phyloP scores from a whole-genome alignment of 2,329 filamentous ascomycete species.

The Alternaria gansuensis region DNA sequence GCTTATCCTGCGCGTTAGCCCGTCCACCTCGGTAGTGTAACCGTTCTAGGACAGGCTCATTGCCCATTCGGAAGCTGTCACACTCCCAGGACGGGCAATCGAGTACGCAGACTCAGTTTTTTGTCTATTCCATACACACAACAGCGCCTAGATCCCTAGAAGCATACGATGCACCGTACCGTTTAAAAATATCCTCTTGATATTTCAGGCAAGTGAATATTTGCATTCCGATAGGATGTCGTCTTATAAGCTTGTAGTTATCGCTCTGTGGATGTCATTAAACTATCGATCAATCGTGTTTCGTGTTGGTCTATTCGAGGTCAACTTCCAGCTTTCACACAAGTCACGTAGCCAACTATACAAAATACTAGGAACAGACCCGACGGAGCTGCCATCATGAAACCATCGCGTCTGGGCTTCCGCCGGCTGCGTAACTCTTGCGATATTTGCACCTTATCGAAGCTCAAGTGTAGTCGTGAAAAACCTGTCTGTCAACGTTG shows the following conservation, averaged over 20 bases:
- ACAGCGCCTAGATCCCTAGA: neutral
- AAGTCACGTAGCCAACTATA: neutral
- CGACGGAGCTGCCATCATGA: neutral
- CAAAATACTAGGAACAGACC: neutral
- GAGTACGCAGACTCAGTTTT: neutral
- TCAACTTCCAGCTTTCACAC: neutral
- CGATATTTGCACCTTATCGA: conserved; percentile 4
- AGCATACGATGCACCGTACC: neutral
- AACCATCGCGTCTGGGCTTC: neutral
- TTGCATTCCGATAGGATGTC: neutral
- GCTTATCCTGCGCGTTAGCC: no score
- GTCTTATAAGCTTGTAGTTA: neutral
- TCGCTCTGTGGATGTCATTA: neutral
- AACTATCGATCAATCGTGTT: neutral
- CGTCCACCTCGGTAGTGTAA: no score
- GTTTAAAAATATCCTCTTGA: neutral
- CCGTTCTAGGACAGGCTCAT: no score
- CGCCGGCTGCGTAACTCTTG: conserved; percentile 7
- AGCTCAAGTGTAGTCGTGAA: conserved; percentile 7
- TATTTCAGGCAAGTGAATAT: neutral
- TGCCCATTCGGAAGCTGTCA: neutral
- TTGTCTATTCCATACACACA: neutral
- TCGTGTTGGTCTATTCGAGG: neutral
- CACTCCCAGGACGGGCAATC: neutral
- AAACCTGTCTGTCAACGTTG: conserved; percentile 5